A percentile compares a stretch with the other conserved stretches of the same genome.
phyloP scores from a whole-genome alignment of 2,329 filamentous ascomycete species.

The Phialophora expanda region DNA sequence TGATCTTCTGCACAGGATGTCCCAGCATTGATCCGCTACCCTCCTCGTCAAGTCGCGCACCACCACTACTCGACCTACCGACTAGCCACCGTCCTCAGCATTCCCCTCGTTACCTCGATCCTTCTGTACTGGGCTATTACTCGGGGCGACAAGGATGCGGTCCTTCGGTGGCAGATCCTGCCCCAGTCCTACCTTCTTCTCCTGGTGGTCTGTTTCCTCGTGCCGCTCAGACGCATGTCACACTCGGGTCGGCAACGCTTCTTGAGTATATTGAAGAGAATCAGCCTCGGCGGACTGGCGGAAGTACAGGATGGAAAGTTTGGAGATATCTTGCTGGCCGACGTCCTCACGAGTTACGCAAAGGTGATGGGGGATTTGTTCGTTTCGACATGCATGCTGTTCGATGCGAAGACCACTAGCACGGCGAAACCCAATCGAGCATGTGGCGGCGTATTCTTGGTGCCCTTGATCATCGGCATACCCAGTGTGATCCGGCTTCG shows the following conservation, averaged over 20 bases:
- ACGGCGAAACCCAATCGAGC: conserved; percentile 80
- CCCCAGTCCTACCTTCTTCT: conserved; percentile 82
- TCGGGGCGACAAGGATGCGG: conserved; percentile 69
- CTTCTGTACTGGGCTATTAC: conserved; percentile 84
- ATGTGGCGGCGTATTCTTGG: conserved; percentile 78
- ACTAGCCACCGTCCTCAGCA: conserved; percentile 76
- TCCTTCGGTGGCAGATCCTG: conserved; percentile 80
- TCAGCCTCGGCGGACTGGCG: conserved; percentile 84
- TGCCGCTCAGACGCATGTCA: conserved; percentile 72
- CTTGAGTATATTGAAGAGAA: conserved; percentile 74
- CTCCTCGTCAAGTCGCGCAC: conserved; percentile 70
- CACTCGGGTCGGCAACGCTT: conserved; percentile 75
- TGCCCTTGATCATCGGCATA: conserved; percentile 81
- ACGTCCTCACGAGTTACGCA: conserved; percentile 92
- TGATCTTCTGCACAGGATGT: conserved; percentile 65
- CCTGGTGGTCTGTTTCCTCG: conserved; percentile 71
- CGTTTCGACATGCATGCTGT: conserved; percentile 89
- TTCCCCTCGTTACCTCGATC: conserved; percentile 73
- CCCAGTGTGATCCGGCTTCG: conserved; percentile 86
- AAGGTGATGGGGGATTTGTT: conserved; percentile 91
- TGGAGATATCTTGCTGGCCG: conserved; percentile 88
- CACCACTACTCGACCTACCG: conserved; percentile 86
- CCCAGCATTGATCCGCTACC: conserved; percentile 83
- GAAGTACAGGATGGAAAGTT: conserved; percentile 89
- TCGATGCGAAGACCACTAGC: conserved; percentile 71